A percentile compares a stretch with the other conserved stretches of the same genome.
Evolutionary conservation across 1,139 yeast species (phyloP).

Genomic region (Kodamaea suecica): DNA sequence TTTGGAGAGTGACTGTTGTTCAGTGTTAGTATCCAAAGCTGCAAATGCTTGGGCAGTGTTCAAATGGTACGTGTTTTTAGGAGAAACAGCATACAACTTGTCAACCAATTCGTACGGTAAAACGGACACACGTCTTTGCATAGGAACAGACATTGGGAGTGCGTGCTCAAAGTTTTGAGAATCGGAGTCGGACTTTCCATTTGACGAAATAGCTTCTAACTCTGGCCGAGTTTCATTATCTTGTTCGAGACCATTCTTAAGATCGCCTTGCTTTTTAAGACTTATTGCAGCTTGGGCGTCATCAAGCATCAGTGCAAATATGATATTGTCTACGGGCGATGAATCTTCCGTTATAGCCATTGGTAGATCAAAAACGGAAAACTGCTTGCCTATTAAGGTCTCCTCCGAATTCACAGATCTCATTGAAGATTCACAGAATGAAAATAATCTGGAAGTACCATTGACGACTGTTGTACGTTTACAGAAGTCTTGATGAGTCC

Average conservation of each 20-base stretch:
- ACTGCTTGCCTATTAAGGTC: conserved; percentile 1
- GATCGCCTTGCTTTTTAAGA: too few species aligned
- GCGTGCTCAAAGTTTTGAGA: too few species aligned
- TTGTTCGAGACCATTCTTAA: too few species aligned
- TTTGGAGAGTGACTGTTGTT: neutral
- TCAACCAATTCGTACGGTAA: conserved; percentile 27
- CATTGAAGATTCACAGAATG: neutral
- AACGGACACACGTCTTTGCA: conserved; percentile 5
- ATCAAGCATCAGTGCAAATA: neutral
- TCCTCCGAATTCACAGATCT: neutral
- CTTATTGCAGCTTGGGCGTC: neutral
- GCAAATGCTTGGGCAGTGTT: conserved; percentile 33
- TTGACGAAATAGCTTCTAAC: neutral
- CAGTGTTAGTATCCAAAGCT: conserved; percentile 12
- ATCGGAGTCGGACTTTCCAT: neutral
- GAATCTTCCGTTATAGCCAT: neutral
- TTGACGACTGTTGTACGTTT: neutral
- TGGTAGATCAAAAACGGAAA: conserved; percentile 1
- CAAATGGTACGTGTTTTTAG: conserved; percentile 38
- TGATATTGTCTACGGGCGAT: neutral
- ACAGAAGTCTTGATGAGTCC: conserved; percentile 15
- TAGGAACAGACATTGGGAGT: too few species aligned
- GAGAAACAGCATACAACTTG: conserved; percentile 39
- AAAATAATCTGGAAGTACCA: neutral
- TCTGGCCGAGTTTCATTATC: too few species aligned